Conservation (phyloP, 352 stramenopile species). For the Globisporangium cystogenes region DNA sequence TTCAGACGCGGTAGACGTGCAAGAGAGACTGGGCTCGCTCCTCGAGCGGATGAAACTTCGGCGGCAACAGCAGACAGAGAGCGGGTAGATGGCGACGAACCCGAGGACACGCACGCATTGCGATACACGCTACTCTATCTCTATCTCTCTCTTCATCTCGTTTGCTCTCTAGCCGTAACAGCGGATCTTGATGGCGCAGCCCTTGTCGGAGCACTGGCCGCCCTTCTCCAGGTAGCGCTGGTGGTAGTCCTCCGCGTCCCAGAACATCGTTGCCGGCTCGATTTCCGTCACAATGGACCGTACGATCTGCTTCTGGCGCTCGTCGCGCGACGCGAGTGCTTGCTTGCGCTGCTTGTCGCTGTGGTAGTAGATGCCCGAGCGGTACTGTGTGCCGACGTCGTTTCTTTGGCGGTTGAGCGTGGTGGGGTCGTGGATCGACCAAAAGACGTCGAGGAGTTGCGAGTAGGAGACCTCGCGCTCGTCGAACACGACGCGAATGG, state of each 20-base stretch:
- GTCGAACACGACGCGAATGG: constrained; percentile 92
- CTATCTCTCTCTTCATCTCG: neutral
- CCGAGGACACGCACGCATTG: neutral
- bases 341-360: constrained; percentile 83
- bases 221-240: constrained; percentile 97
- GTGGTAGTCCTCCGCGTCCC: constrained; percentile 93
- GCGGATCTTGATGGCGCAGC: constrained; percentile 85
- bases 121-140: neutral
- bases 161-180: constrained; percentile 83
- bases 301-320: constrained; percentile 56
- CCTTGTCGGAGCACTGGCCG: constrained; percentile 92
- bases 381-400: constrained; percentile 93
- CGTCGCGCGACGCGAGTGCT: constrained; percentile 54
- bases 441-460: constrained; percentile 73
- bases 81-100: constrained; percentile 11
- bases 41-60: constrained; percentile 31
- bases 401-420: constrained; percentile 86
- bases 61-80: constrained; percentile 11
- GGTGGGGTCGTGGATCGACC: constrained; percentile 91
- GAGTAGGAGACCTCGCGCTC: constrained; percentile 81
- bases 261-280: constrained; percentile 79
- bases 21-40: constrained; percentile 27
- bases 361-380: constrained; percentile 94
- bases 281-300: constrained; percentile 93
- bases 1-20: constrained; percentile 15